Conservation (phyloP, 2,329 filamentous ascomycete genomes). For the Fusarium chlamydosporum region DNA sequence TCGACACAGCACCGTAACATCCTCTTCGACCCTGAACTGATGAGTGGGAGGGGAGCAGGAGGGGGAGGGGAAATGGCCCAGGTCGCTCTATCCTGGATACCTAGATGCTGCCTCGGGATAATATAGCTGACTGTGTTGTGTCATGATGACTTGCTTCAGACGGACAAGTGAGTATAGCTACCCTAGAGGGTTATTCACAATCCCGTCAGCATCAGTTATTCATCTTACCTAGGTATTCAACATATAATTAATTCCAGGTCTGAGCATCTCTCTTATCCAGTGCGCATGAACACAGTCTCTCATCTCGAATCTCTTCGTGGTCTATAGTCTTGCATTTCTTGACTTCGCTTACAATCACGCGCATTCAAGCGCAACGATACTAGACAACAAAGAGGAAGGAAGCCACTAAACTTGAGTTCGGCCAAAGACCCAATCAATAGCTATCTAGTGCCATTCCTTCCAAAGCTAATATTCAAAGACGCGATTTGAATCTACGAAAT, state of each 20-base stretch:
- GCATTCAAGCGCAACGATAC: conserved; percentile 9
- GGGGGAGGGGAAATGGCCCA: conserved; percentile 20
- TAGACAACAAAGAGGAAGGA: conserved; percentile 17
- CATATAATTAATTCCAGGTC: not conserved
- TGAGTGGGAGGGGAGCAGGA: conserved; percentile 5
- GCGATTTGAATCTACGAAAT: not conserved
- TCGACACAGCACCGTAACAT: conserved; percentile 8
- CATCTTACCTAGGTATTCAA: not conserved
- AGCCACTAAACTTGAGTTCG: conserved; percentile 1
- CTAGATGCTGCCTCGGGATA: conserved; percentile 13
- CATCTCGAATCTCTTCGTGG: not conserved
- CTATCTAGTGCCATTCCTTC: not conserved
- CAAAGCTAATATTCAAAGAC: not conserved
- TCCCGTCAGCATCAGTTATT: not conserved
- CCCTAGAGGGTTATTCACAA: not conserved
- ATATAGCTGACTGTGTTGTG: not conserved
- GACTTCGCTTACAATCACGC: conserved; percentile 25
- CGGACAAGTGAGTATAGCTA: no score
- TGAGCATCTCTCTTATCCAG: not conserved
- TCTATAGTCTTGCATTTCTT: not conserved
- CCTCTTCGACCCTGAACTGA: conserved; percentile 7
- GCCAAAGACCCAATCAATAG: conserved; percentile 24
- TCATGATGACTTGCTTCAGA: not conserved
- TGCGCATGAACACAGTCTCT: not conserved
- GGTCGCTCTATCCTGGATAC: conserved; percentile 5